These are phyloP conservation scores for Dissophora ornata DNA, from an alignment of 192 early-diverging fungal species.

Conservation along the genomic window DNA sequence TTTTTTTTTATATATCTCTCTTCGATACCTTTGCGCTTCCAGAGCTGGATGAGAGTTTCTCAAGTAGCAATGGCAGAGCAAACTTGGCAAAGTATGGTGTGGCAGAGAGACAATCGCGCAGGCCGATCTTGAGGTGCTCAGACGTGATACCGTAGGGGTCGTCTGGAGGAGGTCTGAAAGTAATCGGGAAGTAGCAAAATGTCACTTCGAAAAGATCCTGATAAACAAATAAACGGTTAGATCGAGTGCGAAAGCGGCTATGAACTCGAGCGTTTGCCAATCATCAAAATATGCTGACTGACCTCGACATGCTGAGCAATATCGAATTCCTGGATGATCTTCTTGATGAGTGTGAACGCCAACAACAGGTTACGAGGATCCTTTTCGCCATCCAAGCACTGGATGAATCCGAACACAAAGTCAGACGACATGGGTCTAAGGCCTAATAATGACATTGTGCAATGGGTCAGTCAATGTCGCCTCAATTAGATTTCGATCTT, in stretches of 20 bases:
- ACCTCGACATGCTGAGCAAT: constrained; percentile 82
- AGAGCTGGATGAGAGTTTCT: constrained; percentile 89
- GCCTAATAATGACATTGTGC: constrained; percentile 41
- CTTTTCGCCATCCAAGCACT: constrained; percentile 97
- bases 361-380: constrained; percentile 95
- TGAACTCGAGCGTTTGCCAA: background rate
- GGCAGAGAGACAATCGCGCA: constrained; percentile 82
- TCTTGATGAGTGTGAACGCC: constrained; percentile 81
- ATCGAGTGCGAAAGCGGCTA: background rate
- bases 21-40: constrained; percentile 84
- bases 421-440: constrained; percentile 73
- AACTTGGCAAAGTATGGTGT: constrained; percentile 82
- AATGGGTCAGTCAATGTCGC: background rate
- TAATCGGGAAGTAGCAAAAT: constrained; percentile 99
- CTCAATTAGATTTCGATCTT: too few species aligned
- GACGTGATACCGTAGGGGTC: constrained; percentile 96
- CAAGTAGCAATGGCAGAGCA: constrained; percentile 89
- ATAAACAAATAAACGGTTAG: background rate
- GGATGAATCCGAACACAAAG: constrained; percentile 87
- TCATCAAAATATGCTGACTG: background rate
- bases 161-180: constrained; percentile 94
- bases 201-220: constrained; percentile 95
- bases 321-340: constrained; percentile 81
- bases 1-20: background rate
- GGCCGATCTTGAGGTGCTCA: constrained; percentile 85